These are phyloP conservation scores for Nicotiana knightiana DNA, from an alignment of 257 asterid genomes.

Conservation along the genomic window DNA sequence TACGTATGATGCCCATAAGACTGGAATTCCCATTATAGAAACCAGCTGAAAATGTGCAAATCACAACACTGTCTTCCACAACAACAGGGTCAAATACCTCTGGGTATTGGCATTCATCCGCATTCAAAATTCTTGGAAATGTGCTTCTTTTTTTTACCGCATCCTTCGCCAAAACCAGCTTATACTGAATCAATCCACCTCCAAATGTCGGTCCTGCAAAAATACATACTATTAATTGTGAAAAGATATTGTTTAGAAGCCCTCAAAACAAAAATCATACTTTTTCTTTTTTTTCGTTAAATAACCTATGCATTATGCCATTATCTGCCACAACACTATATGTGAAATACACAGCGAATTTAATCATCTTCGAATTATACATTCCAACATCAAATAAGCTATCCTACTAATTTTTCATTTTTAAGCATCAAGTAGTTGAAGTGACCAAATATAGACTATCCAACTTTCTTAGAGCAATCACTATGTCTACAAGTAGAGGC, in stretches of 20 bases:
- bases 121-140: conserved; percentile 46
- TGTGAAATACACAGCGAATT: too few species aligned
- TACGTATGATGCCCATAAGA: conserved; percentile 47
- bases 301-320: too few species aligned
- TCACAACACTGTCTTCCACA: conserved; percentile 61
- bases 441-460: too few species aligned
- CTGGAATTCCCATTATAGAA: conserved; percentile 61
- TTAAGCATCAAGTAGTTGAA: too few species aligned
- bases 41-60: conserved; percentile 82
- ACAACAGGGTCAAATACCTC: conserved; percentile 59
- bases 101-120: conserved; percentile 77
- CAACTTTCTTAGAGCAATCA: too few species aligned
- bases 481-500: too few species aligned
- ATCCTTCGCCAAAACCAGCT: conserved; percentile 70
- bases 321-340: too few species aligned
- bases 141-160: conserved; percentile 41
- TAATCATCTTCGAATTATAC: too few species aligned
- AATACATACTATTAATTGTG: not conserved
- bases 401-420: too few species aligned
- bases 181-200: conserved; percentile 46
- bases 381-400: too few species aligned
- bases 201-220: conserved; percentile 61
- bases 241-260: not conserved
- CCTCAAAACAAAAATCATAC: not conserved
- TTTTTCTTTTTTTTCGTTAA: too few species aligned